Percentiles rank a stretch among this genome's conserved stretches.
phyloP scores from a whole-genome alignment of 2,329 filamentous ascomycete genomes.

The Aureobasidium namibiae region DNA sequence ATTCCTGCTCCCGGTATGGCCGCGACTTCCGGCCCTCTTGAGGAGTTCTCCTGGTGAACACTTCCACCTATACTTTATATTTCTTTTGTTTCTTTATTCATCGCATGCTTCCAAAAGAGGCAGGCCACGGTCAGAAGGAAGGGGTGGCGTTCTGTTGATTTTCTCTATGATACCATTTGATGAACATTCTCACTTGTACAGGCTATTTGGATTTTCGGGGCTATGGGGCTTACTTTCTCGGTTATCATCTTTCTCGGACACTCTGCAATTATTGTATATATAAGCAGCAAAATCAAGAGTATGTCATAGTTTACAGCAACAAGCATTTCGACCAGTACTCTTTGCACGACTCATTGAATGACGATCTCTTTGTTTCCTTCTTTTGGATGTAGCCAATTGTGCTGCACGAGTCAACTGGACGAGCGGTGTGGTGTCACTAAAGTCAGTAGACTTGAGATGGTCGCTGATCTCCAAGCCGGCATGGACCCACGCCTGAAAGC shows the following conservation, averaged over 20 bases:
- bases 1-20: slow-evolving; percentile 23
- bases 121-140: background rate
- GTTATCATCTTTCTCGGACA: background rate
- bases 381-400: background rate
- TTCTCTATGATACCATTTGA: slow-evolving; percentile 11
- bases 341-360: background rate
- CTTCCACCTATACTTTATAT: background rate
- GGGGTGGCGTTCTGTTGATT: background rate
- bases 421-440: background rate
- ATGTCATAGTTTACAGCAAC: no score
- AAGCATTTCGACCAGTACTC: no score
- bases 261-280: background rate
- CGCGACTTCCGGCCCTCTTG: slow-evolving; percentile 25
- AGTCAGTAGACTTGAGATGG: background rate
- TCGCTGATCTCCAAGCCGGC: background rate
- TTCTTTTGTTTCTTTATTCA: background rate
- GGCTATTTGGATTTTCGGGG: background rate
- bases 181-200: background rate
- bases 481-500: background rate
- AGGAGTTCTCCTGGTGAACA: slow-evolving; percentile 19
- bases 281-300: background rate
- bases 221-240: background rate
- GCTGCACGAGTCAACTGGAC: background rate
- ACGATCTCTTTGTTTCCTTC: background rate
- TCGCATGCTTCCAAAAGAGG: background rate